Conservation (phyloP, 768 basidiomycete genomes). For the Rhodotorula babjevae region DNA sequence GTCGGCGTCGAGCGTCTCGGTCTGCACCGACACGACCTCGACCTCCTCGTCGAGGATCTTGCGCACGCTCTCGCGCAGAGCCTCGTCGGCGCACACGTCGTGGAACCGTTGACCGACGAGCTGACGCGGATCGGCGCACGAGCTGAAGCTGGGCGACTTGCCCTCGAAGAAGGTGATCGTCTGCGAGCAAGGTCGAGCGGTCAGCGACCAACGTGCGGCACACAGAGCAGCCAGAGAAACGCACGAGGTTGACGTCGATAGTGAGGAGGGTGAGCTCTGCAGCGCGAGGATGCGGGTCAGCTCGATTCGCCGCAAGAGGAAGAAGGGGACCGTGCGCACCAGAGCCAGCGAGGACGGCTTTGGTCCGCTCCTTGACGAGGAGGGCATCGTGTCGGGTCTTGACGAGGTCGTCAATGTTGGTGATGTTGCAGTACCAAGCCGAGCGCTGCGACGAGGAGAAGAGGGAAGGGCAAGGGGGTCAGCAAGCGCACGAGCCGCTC, state of each 20-base stretch:
- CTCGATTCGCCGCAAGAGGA: background rate
- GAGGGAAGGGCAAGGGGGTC: too few species aligned
- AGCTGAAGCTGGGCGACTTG: background rate
- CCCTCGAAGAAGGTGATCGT: slow-evolving; percentile 22
- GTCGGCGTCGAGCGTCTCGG: background rate
- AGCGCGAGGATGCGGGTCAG: too few species aligned
- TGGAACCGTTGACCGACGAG: background rate
- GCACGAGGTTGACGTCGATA: background rate
- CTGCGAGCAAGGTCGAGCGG: too few species aligned
- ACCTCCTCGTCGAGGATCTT: slow-evolving; percentile 16
- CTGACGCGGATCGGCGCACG: too few species aligned
- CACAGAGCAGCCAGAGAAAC: too few species aligned
- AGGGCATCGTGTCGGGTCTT: slow-evolving; percentile 9
- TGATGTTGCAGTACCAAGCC: slow-evolving; percentile 8
- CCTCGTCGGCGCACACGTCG: background rate
- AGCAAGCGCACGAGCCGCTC: too few species aligned
- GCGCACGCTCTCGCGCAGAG: slow-evolving; percentile 2
- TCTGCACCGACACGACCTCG: background rate
- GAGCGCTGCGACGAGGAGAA: background rate
- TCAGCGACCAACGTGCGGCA: too few species aligned
- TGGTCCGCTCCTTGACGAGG: slow-evolving; percentile 16
- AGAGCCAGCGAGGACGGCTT: slow-evolving; percentile 19
- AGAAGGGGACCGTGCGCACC: background rate
- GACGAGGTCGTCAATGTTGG: slow-evolving; percentile 12
- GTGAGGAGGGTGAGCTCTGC: slow-evolving; percentile 14